Conservation (phyloP, 78 protist genomes). For the Isochrysis galbana region DNA sequence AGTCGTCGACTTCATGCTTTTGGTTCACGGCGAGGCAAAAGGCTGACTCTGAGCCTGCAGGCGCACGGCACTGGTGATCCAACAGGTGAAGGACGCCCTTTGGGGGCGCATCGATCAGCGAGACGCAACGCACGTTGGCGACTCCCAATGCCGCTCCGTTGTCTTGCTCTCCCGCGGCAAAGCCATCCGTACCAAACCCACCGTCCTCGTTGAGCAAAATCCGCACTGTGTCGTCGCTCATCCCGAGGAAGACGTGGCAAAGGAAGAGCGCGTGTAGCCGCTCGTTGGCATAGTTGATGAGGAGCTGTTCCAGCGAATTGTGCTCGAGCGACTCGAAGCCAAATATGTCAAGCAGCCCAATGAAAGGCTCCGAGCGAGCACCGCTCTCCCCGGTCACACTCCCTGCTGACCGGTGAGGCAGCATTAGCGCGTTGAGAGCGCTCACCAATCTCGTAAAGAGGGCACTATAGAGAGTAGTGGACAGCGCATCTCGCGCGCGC, state of each 20-base stretch:
- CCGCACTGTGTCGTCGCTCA: neutral
- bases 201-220: no score
- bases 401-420: neutral
- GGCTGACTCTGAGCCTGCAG: neutral
- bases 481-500: neutral
- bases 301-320: neutral
- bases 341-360: constrained; percentile 83
- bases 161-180: no score
- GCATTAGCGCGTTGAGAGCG: neutral
- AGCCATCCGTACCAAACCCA: no score
- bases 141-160: neutral
- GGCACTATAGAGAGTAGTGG: neutral
- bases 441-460: neutral
- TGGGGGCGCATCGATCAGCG: neutral
- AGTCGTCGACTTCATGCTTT: neutral
- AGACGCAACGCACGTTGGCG: neutral
- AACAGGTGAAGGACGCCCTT: neutral
- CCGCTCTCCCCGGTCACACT: no score
- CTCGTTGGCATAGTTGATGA: neutral
- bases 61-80: constrained; percentile 2
- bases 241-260: neutral
- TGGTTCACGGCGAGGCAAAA: neutral
- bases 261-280: neutral
- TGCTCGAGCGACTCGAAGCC: constrained; percentile 92
- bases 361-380: neutral